A percentile compares a stretch with the other conserved stretches of the same genome.
Conservation (phyloP, 345 rosid genomes). For the Conringia planisiliqua region DNA sequence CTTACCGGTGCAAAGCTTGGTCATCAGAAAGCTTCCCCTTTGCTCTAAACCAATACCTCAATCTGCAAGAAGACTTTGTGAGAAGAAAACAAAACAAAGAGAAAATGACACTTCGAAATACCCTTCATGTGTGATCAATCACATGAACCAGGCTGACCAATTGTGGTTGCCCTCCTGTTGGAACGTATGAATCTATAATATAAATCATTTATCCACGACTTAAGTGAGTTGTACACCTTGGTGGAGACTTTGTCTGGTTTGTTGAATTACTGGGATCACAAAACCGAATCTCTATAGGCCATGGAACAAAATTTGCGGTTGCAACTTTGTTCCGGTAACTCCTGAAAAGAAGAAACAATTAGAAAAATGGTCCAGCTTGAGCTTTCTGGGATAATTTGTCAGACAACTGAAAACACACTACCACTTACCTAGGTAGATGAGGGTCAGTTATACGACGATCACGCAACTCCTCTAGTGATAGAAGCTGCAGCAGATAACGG, state of each 20-base stretch:
- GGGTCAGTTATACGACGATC: conserved; percentile 85
- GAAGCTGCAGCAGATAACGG: conserved; percentile 59
- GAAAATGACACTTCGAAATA: not conserved
- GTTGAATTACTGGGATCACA: conserved; percentile 71
- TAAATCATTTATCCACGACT: not conserved
- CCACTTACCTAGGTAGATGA: conserved; percentile 70
- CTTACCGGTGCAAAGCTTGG: conserved; percentile 89
- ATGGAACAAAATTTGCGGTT: conserved; percentile 56
- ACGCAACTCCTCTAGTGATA: conserved; percentile 75
- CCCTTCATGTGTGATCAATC: conserved; percentile 14
- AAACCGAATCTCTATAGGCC: conserved; percentile 96
- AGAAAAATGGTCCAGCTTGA: conserved; percentile 5
- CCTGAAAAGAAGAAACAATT: conserved; percentile 49
- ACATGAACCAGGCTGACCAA: not conserved
- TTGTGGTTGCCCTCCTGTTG: not conserved
- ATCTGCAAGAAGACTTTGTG: conserved; percentile 39
- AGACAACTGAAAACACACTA: not conserved
- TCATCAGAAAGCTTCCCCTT: conserved; percentile 94
- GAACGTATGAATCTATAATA: not conserved
- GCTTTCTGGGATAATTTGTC: not conserved
- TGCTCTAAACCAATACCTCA: conserved; percentile 93
- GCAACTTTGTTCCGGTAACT: conserved; percentile 85
- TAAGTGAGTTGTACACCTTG: conserved; percentile 51
- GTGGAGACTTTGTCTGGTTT: conserved; percentile 79
- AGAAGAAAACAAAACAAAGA: not conserved